Percentiles rank a stretch among this genome's conserved stretches.
Evolutionary conservation across 148 eudicot species (phyloP).

Genomic region (Mesembryanthemum crystallinum): DNA sequence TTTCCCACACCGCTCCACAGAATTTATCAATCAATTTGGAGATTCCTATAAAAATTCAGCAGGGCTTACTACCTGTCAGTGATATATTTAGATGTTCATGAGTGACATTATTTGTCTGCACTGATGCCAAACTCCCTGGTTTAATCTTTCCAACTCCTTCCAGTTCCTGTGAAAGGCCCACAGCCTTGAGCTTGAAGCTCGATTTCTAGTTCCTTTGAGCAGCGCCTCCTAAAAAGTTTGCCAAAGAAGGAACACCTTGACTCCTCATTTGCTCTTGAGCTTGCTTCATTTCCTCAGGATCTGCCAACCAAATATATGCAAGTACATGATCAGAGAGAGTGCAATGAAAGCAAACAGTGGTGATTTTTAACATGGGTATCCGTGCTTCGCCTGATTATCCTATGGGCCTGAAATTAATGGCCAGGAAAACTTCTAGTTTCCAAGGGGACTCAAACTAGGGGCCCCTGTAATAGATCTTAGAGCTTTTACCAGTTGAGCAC

Average conservation of each 20-base stretch:
- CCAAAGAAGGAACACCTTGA: conserved; percentile 17
- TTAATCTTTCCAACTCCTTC: background rate
- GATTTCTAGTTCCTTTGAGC: conserved; percentile 22
- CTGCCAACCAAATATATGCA: conserved; percentile 36
- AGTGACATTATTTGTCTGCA: too few relatives aligned
- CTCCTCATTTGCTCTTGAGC: conserved; percentile 15
- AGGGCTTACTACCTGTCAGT: background rate
- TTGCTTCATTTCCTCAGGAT: conserved; percentile 53
- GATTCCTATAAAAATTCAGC: background rate
- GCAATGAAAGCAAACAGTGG: background rate
- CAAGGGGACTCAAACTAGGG: too few relatives aligned
- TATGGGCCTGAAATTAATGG: too few relatives aligned
- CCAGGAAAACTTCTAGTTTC: too few relatives aligned
- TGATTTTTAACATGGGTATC: background rate
- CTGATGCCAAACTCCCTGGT: too few relatives aligned
- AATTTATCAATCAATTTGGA: background rate
- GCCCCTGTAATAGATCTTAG: too few relatives aligned
- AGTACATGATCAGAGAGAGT: background rate
- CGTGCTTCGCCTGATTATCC: too few relatives aligned
- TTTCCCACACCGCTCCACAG: background rate
- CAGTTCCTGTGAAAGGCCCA: background rate
- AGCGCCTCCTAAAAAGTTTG: conserved; percentile 15
- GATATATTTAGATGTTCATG: background rate
- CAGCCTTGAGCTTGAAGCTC: background rate
- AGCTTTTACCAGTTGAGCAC: too few relatives aligned